phyloP scores from a whole-genome alignment of 345 rosid species.

The Salix purpurea region DNA sequence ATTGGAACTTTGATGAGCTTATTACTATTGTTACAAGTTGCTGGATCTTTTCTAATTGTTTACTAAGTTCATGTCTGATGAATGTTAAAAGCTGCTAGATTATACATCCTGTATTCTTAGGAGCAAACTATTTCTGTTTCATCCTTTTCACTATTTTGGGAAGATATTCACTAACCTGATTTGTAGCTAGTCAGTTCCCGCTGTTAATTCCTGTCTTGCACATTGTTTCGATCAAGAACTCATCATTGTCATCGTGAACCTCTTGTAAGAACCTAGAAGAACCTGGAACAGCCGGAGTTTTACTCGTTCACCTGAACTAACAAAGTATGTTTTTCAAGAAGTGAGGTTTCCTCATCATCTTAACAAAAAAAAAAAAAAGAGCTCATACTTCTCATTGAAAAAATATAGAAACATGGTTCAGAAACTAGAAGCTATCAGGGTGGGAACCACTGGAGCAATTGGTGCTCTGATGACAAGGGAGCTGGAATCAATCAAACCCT shows the following conservation, averaged over 20 bases:
- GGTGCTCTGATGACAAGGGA: slow-evolving; percentile 78
- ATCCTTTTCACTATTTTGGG: neutral
- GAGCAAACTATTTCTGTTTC: neutral
- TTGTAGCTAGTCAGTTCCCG: neutral
- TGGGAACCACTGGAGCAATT: slow-evolving; percentile 84
- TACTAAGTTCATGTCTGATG: neutral
- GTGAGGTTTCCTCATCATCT: no score
- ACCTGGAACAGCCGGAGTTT: fast-evolving
- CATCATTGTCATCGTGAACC: no score
- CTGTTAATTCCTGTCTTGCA: neutral
- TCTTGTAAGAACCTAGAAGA: no score
- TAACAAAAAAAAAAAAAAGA: neutral
- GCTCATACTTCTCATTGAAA: slow-evolving; percentile 5
- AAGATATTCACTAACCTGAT: neutral
- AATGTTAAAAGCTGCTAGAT: neutral
- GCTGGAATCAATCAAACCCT: slow-evolving; percentile 55
- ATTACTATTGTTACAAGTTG: neutral
- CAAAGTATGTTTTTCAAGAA: no score
- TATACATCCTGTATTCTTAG: no score
- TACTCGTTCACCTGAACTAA: no score
- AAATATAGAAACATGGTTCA: slow-evolving; percentile 51
- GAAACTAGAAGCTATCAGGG: slow-evolving; percentile 67
- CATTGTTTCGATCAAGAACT: no score
- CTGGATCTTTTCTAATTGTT: neutral
- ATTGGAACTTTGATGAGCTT: neutral